Percentiles rank a stretch among this genome's conserved stretches.
These are phyloP conservation scores for Avena eriantha DNA, from an alignment of 176 grass and related monocot species.

Conservation along the genomic window DNA sequence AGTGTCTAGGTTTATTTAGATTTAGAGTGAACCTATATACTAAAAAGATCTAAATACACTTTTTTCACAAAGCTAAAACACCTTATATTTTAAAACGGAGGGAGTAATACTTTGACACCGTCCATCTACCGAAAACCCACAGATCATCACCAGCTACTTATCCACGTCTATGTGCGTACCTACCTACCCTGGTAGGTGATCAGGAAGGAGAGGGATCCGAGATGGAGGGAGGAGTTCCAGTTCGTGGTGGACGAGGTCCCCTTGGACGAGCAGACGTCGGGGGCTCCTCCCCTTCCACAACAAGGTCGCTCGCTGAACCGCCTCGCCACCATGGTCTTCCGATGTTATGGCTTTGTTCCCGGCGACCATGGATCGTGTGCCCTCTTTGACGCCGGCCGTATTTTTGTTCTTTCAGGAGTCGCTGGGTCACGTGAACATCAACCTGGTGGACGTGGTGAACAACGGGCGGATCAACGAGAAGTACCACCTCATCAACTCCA, in stretches of 20 bases:
- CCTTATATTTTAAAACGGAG: too few species aligned
- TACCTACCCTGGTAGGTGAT: conserved; percentile 63
- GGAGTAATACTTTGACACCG: neutral
- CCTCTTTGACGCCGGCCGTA: conserved; percentile 21
- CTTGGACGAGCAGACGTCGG: conserved; percentile 58
- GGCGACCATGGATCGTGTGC: neutral
- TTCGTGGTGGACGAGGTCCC: conserved; percentile 82
- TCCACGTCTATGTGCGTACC: neutral
- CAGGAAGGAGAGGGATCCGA: conserved; percentile 83
- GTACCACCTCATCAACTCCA: conserved; percentile 93
- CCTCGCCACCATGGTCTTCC: neutral
- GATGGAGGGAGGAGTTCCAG: conserved; percentile 91
- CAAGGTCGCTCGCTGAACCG: conserved; percentile 42
- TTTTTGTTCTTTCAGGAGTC: conserved; percentile 63
- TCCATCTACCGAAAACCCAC: neutral
- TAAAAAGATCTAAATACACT: too few species aligned
- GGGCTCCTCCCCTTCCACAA: conserved; percentile 44
- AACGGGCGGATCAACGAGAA: conserved; percentile 83
- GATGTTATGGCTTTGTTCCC: too few species aligned
- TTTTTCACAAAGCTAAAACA: too few species aligned
- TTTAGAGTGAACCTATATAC: too few species aligned
- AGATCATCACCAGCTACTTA: neutral
- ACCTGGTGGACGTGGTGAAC: conserved; percentile 79
- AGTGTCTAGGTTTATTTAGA: too few species aligned
- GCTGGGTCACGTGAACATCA: conserved; percentile 77